Conservation (phyloP, 768 basidiomycete species). For the Lentinula guzmanii region DNA sequence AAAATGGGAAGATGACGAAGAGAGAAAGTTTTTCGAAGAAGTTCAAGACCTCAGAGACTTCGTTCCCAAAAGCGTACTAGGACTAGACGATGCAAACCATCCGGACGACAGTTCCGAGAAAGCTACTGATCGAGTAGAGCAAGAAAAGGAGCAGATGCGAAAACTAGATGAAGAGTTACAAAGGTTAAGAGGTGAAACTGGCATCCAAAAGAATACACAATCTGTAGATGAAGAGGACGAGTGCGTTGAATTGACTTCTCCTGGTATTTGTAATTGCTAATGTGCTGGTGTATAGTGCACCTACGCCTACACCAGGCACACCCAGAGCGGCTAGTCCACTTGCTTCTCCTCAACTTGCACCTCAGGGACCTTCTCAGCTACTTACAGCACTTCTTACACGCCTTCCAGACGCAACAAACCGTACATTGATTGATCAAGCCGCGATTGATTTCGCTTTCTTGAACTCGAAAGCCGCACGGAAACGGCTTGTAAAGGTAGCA, state of each 20-base stretch:
- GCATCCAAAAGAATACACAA: constrained; percentile 9
- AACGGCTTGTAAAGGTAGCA: constrained; percentile 77
- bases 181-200: constrained; percentile 39
- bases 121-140: constrained; percentile 50
- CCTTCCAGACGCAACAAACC: constrained; percentile 91
- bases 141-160: constrained; percentile 62
- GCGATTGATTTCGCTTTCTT: constrained; percentile 95
- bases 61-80: constrained; percentile 83
- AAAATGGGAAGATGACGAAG: constrained; percentile 99
- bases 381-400: constrained; percentile 87
- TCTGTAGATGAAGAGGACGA: constrained; percentile 35
- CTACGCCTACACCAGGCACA: constrained; percentile 65
- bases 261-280: background rate
- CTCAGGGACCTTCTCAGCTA: constrained; percentile 90
- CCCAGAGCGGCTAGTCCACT: constrained; percentile 58
- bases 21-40: constrained; percentile 89
- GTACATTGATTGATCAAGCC: constrained; percentile 83
- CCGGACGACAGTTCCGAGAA: constrained; percentile 35
- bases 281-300: constrained; percentile 18
- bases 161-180: constrained; percentile 77
- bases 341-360: constrained; percentile 63
- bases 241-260: constrained; percentile 18
- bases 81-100: constrained; percentile 49
- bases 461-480: constrained; percentile 94
- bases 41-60: constrained; percentile 87